phyloP scores from a whole-genome alignment of 2,329 filamentous ascomycete genomes.

The Aspergillus fijiensis region DNA sequence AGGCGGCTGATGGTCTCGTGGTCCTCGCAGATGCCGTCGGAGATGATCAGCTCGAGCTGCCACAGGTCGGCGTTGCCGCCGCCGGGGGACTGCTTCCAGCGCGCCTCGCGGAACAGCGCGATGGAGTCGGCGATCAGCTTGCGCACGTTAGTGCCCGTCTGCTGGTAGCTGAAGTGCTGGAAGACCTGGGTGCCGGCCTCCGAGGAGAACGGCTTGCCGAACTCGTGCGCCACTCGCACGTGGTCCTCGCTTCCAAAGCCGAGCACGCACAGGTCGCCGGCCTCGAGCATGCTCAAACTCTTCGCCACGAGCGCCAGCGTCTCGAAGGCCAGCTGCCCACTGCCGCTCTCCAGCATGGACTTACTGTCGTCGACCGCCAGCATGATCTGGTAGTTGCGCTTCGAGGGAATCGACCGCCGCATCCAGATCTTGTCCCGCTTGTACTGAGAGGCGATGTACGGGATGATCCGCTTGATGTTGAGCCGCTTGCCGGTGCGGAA shows the following conservation, averaged over 20 bases:
- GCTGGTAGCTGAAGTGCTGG: conserved; percentile 78
- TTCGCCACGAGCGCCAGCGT: conserved; percentile 89
- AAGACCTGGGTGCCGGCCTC: conserved; percentile 82
- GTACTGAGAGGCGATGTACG: conserved; percentile 96
- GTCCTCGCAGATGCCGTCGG: conserved; percentile 88
- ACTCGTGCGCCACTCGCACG: conserved; percentile 81
- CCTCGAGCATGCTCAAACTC: conserved; percentile 87
- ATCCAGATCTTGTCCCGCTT: conserved; percentile 99
- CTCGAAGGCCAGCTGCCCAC: conserved; percentile 81
- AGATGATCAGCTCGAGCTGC: conserved; percentile 92
- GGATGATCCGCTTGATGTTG: conserved; percentile 99
- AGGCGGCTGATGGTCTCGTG: conserved; percentile 80
- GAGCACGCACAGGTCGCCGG: conserved; percentile 86
- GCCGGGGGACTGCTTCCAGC: conserved; percentile 56
- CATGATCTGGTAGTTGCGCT: conserved; percentile 94
- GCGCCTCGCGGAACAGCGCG: conserved; percentile 75
- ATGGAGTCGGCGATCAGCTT: conserved; percentile 76
- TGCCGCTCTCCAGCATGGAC: conserved; percentile 82
- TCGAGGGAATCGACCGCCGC: conserved; percentile 84
- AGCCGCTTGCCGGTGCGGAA: conserved; percentile 97
- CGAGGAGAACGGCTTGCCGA: conserved; percentile 76
- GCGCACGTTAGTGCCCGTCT: conserved; percentile 81
- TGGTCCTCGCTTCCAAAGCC: conserved; percentile 74
- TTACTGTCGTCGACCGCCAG: conserved; percentile 95
- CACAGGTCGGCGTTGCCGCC: conserved; percentile 71